phyloP scores from a whole-genome alignment of 202 grass and related monocot species.

The Zoysia matrella region DNA sequence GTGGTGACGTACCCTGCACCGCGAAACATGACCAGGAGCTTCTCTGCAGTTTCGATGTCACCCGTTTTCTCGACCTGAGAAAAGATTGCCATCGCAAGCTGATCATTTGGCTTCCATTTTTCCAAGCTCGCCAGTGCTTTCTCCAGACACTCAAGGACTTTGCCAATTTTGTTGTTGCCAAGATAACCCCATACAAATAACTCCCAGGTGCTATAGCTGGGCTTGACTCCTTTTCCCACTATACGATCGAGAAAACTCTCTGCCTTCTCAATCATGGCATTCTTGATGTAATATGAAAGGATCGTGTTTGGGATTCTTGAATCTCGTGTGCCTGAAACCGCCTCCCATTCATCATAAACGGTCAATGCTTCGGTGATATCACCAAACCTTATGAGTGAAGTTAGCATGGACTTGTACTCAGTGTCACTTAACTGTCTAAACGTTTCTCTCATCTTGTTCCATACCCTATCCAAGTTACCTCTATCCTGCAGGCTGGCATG shows the following conservation, averaged over 20 bases:
- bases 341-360: conserved; percentile 67
- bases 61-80: conserved; percentile 53
- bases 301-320: conserved; percentile 71
- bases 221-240: conserved; percentile 57
- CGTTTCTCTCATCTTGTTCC: conserved; percentile 61
- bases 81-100: conserved; percentile 52
- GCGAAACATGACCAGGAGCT: conserved; percentile 66
- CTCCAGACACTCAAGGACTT: conserved; percentile 64
- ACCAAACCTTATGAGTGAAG: conserved; percentile 67
- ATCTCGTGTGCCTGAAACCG: conserved; percentile 57
- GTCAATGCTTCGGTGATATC: conserved; percentile 59
- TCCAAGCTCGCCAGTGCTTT: conserved; percentile 68
- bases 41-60: conserved; percentile 69
- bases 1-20: conserved; percentile 64
- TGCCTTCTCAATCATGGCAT: conserved; percentile 56
- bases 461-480: conserved; percentile 74
- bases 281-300: conserved; percentile 76
- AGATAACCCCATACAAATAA: conserved; percentile 71
- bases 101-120: conserved; percentile 73
- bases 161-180: conserved; percentile 42
- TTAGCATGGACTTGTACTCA: conserved; percentile 83
- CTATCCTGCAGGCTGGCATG: conserved; percentile 65
- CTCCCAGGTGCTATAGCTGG: conserved; percentile 84
- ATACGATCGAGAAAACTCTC: conserved; percentile 54
- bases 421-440: conserved; percentile 75